Conservation (phyloP, 2,329 filamentous ascomycete genomes). For the Ilyonectria sp. region DNA sequence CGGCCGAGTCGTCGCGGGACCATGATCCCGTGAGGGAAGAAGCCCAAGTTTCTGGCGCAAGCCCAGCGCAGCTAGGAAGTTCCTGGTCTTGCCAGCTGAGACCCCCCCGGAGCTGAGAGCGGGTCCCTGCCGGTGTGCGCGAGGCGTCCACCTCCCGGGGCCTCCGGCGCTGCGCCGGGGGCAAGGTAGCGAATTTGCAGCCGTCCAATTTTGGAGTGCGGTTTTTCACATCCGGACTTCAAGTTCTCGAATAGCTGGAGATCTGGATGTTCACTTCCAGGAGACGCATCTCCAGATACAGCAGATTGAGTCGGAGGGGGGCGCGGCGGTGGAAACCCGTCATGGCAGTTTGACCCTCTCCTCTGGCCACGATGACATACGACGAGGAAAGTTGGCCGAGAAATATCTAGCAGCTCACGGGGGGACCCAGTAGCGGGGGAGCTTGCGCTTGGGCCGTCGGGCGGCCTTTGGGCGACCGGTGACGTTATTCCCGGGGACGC, state of each 20-base stretch:
- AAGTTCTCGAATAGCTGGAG: not conserved
- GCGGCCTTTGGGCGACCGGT: not conserved
- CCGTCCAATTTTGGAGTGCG: not conserved
- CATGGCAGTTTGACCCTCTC: not conserved
- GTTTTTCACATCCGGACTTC: not conserved
- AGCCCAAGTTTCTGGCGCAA: not conserved
- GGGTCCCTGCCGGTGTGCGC: slow-evolving; percentile 5
- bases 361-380: slow-evolving; percentile 22
- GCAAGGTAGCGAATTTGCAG: not conserved
- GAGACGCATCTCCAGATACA: not conserved
- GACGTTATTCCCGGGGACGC: slow-evolving; percentile 19
- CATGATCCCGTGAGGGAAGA: slow-evolving; percentile 28
- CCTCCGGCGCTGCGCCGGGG: not conserved
- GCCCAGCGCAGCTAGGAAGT: not conserved
- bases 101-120: slow-evolving; percentile 36
- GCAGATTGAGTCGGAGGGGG: not conserved
- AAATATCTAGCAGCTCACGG: slow-evolving; percentile 9
- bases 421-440: not conserved
- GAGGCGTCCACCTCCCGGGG: slow-evolving; percentile 3
- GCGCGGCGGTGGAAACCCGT: slow-evolving; percentile 22
- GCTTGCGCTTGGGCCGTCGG: slow-evolving; percentile 15
- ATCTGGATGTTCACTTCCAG: not conserved
- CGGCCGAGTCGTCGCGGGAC: slow-evolving; percentile 27
- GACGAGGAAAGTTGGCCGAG: slow-evolving; percentile 5
- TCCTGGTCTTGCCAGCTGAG: slow-evolving; percentile 12